phyloP scores from a whole-genome alignment of 495 filamentous ascomycete genomes.

The Entonaema liquescens region DNA sequence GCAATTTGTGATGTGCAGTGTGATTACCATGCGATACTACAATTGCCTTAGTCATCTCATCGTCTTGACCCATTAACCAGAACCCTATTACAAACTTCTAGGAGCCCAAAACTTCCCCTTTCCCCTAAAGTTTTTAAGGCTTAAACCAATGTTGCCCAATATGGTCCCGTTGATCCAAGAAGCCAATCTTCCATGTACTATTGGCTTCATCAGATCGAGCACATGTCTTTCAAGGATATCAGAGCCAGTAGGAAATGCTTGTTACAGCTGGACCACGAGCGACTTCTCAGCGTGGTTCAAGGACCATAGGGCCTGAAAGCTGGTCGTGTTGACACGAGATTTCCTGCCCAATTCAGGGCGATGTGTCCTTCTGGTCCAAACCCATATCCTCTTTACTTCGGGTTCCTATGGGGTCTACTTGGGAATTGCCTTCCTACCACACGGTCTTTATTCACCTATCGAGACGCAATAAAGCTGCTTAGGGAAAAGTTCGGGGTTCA shows the following conservation, averaged over 20 bases:
- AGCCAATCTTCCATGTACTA: neutral
- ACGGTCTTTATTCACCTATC: neutral
- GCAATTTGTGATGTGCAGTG: no score
- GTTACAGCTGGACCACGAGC: neutral
- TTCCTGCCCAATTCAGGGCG: neutral
- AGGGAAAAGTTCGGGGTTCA: neutral
- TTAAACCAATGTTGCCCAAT: neutral
- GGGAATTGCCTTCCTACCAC: neutral
- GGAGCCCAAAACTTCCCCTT: neutral
- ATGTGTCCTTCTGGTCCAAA: neutral
- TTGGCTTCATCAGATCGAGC: neutral
- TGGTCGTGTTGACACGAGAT: neutral
- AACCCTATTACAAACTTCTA: neutral
- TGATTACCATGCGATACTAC: neutral
- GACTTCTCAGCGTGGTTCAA: neutral
- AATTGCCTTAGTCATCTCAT: slow-evolving; percentile 1
- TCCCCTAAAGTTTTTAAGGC: neutral
- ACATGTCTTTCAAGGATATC: neutral
- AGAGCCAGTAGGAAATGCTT: neutral
- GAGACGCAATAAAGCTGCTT: neutral
- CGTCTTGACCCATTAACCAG: neutral
- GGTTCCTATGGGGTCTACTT: neutral
- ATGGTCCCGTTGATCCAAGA: neutral
- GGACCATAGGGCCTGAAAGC: neutral
- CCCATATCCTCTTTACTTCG: neutral